Base-by-base conservation (phyloP, 305 asterid species). In the Fraxinus sp. region DNA sequence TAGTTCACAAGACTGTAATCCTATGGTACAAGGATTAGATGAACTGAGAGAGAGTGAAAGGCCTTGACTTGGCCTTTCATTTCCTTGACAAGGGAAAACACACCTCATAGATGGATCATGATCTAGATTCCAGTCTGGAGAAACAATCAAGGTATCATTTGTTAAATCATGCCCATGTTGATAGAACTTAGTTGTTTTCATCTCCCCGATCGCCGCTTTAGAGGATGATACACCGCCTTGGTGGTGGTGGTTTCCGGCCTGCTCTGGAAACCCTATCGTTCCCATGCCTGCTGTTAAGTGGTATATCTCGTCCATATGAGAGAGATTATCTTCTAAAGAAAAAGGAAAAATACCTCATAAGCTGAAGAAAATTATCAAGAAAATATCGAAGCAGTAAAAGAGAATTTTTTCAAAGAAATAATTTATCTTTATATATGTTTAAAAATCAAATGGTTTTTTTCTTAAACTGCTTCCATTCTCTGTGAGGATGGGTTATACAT, bases 21-120 rank as follows among this genome's bases (percentile, higher is more conserved):
- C 93, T 96, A 37, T 87, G 55, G 55, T 44, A 44, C 55, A 44
- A 52, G 97, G 97, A 73, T 94, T 86, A 0, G 94, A 86, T 4
- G 97, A 89, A 41, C 86, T 91, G 36, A 94, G 80, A 16, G 98
- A 93, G 39, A 96, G 94, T 0, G 98, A 94, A 55, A 96, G 98
- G 0, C 99, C 24, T 55, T n/a, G 64, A 55, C 64, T 55, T n/a
- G 24, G 97, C 85, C 93, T 92, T 82, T 91, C 97, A 79, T 88
- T 90, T n/a, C 91, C 92, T 84, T 90, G 92, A 74, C 91, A 90
- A 0, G 87, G 81, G 81, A 90, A 91, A 16, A 92, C 93, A 35
- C 55, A 44, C 55, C 55, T 44, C 55, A 11, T 1, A 44, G 52
- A 44, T 10, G 55, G 55, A 44, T 89, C 22, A 55, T 3, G 64